phyloP scores from a whole-genome alignment of 2,329 filamentous ascomycete genomes.

The Zasmidium citrigriseum region DNA sequence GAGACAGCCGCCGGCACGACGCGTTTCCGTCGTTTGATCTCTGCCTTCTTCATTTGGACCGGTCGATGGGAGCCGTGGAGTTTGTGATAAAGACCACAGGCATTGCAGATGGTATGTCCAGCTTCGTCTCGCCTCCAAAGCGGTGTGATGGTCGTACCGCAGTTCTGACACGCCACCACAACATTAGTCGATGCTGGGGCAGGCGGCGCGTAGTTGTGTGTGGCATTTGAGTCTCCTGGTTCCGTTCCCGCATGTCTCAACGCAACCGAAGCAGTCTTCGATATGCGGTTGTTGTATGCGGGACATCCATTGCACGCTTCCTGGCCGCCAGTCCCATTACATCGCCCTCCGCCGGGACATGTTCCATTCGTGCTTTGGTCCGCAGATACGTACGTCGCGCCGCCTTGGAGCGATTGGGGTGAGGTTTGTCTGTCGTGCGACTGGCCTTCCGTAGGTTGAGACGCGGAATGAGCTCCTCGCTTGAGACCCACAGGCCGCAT shows the following conservation, averaged over 20 bases:
- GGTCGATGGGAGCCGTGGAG: constrained; percentile 91
- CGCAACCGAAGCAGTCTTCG: constrained; percentile 77
- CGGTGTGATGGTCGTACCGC: constrained; percentile 92
- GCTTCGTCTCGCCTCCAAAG: constrained; percentile 92
- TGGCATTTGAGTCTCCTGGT: neutral
- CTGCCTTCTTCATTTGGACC: constrained; percentile 97
- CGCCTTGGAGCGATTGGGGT: constrained; percentile 38
- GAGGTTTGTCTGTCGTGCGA: constrained; percentile 42
- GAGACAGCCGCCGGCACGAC: constrained; percentile 75
- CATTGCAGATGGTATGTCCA: constrained; percentile 97
- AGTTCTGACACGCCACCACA: constrained; percentile 94
- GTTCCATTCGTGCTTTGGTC: constrained; percentile 79
- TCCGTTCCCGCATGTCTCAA: constrained; percentile 44
- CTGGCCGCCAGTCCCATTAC: constrained; percentile 93
- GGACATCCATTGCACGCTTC: constrained; percentile 95
- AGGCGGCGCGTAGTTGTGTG: constrained; percentile 1
- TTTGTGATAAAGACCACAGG: constrained; percentile 95
- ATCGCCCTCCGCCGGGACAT: constrained; percentile 90
- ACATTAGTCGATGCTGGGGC: constrained; percentile 49
- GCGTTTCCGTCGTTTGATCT: constrained; percentile 93
- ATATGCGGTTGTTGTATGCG: constrained; percentile 94
- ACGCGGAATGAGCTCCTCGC: constrained; percentile 58
- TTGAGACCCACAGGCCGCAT: constrained; percentile 88
- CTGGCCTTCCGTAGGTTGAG: constrained; percentile 36
- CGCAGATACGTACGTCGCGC: constrained; percentile 73